Percentiles rank a stretch among this genome's conserved stretches.
phyloP scores from a whole-genome alignment of 225 moss, liverwort and hornwort genomes.

The Polytrichum commune region DNA sequence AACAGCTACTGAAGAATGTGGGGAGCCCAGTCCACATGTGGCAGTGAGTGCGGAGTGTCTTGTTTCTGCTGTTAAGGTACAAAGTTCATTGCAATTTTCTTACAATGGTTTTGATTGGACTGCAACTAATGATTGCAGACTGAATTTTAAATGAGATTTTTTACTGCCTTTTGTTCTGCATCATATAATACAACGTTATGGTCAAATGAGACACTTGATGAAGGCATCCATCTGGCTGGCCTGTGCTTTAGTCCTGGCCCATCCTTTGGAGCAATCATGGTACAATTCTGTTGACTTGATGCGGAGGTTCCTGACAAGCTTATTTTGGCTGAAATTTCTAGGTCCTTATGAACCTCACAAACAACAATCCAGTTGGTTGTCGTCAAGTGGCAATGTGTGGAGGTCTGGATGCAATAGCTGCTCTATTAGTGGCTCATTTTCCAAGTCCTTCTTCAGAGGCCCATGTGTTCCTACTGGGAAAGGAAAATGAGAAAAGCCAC shows the following conservation, averaged over 20 bases:
- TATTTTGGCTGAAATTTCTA: conserved; percentile 23
- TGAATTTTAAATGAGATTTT: no score
- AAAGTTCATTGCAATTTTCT: not conserved
- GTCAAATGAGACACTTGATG: no score
- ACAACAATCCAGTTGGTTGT: conserved; percentile 95
- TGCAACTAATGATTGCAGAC: no score
- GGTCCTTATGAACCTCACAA: conserved; percentile 99
- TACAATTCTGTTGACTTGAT: no score
- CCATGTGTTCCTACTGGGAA: conserved; percentile 4
- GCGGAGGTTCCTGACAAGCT: not conserved
- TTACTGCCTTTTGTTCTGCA: no score
- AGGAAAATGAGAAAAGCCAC: not conserved
- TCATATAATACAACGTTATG: no score
- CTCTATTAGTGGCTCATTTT: conserved; percentile 78
- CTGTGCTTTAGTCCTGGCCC: no score
- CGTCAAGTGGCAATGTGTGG: conserved; percentile 88
- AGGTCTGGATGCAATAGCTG: conserved; percentile 81
- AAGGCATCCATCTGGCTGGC: no score
- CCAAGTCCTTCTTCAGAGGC: conserved; percentile 66
- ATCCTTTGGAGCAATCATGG: no score
- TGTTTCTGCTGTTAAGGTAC: conserved; percentile 94
- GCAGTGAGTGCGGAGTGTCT: conserved; percentile 71
- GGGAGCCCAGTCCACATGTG: conserved; percentile 53
- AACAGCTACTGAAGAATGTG: conserved; percentile 33
- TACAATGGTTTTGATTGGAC: no score